Evolutionary conservation across 345 rosid species (phyloP).

Genomic region (Rhodamnia argentea): DNA sequence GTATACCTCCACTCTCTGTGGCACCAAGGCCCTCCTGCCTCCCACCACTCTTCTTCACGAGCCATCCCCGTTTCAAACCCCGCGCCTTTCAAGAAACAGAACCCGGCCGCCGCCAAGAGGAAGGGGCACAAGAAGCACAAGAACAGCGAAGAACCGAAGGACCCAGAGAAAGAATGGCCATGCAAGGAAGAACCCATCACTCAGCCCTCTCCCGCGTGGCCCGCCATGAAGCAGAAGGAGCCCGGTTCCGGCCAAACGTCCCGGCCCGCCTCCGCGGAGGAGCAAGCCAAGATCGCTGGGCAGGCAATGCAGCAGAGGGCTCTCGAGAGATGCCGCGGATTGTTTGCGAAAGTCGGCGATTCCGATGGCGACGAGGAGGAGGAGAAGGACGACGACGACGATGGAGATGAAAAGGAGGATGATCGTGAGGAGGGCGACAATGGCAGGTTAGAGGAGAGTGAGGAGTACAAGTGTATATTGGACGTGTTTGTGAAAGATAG

Average conservation of each 20-base stretch:
- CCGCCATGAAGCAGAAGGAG: not conserved
- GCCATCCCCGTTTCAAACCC: constrained; percentile 21
- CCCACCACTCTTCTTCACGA: not conserved
- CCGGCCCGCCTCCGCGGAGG: constrained; percentile 12
- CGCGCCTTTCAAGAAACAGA: constrained; percentile 10
- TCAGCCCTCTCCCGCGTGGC: not conserved
- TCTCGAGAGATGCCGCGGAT: constrained; percentile 25
- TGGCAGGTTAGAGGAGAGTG: constrained; percentile 10
- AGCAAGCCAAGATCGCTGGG: constrained; percentile 15
- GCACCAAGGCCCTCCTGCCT: constrained; percentile 49
- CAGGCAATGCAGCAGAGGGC: constrained; percentile 27
- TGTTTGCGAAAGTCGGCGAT: constrained; percentile 15
- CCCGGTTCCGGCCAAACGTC: constrained; percentile 27
- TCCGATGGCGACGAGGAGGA: constrained; percentile 17
- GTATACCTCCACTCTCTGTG: constrained; percentile 67
- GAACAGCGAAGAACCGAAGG: not conserved
- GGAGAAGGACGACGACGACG: not conserved
- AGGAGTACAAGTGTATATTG: constrained; percentile 34
- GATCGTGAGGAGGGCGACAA: constrained; percentile 18
- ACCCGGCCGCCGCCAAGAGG: not conserved
- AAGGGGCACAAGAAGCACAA: not conserved
- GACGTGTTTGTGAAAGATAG: constrained; percentile 30
- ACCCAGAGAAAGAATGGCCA: not conserved
- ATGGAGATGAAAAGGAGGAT: not conserved
- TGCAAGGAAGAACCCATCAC: not conserved